Evolutionary conservation across 139 green algal species (phyloP).

Genomic region (Closterium sp.): DNA sequence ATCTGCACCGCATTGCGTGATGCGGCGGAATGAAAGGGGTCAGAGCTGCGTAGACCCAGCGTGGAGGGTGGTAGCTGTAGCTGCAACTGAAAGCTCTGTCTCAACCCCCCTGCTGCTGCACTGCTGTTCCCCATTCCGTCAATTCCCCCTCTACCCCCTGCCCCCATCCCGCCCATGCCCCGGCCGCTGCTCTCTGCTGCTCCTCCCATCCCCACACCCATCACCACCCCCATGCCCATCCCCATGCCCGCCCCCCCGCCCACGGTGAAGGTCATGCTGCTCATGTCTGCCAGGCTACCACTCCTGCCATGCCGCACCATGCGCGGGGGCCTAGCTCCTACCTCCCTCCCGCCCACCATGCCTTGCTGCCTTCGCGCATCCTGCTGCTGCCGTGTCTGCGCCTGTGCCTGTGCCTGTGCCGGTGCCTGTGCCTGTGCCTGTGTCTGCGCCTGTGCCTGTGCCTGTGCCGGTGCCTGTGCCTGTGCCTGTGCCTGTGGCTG

Average conservation of each 20-base stretch:
- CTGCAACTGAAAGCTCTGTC: neutral
- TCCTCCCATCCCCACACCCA: neutral
- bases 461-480: too few species aligned
- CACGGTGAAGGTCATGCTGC: neutral
- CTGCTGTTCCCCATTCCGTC: neutral
- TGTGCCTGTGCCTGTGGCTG: too few species aligned
- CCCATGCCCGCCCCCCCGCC: too few species aligned
- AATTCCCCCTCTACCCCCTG: neutral
- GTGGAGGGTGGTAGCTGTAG: neutral
- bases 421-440: neutral
- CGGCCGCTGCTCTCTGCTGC: neutral
- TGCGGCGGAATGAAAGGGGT: neutral
- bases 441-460: neutral
- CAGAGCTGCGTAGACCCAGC: neutral
- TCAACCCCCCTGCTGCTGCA: neutral
- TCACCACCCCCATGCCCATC: too few species aligned
- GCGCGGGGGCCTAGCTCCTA: neutral
- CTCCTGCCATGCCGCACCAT: neutral
- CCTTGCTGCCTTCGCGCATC: neutral
- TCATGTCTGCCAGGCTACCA: neutral
- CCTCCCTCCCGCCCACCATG: neutral
- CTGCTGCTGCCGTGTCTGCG: neutral
- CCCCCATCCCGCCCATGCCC: neutral
- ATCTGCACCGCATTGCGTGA: neutral
- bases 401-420: neutral